A percentile compares a stretch with the other conserved stretches of the same genome.
Evolutionary conservation across 2,329 filamentous ascomycete genomes (phyloP).

Genomic region (Penicillium corylophilum): DNA sequence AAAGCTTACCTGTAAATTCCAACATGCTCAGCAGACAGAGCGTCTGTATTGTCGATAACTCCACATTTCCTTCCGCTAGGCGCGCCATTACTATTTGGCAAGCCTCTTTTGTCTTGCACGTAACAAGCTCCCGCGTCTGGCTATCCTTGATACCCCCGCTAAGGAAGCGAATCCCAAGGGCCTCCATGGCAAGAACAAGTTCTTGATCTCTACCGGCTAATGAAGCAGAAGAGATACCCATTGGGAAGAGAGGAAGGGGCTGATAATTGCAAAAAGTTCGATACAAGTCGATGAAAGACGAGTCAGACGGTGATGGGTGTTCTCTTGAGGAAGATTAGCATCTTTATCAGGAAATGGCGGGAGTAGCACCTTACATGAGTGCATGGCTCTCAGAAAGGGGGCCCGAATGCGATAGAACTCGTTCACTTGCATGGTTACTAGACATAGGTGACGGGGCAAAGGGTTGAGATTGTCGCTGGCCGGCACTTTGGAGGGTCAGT

Average conservation of each 20-base stretch:
- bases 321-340: not conserved
- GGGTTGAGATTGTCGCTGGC: not conserved
- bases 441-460: not conserved
- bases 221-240: constrained; percentile 13
- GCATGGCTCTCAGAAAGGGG: not conserved
- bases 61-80: constrained; percentile 28
- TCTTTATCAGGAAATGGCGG: not conserved
- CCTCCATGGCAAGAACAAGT: constrained; percentile 30
- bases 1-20: constrained; percentile 32
- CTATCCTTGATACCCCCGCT: constrained; percentile 10
- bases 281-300: constrained; percentile 24
- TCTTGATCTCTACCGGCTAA: constrained; percentile 24
- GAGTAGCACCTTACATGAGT: not conserved
- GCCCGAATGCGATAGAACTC: not conserved
- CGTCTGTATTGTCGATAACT: constrained; percentile 35
- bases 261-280: constrained; percentile 35
- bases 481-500: not conserved
- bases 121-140: constrained; percentile 11
- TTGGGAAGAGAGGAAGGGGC: constrained; percentile 32
- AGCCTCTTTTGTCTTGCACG: constrained; percentile 19
- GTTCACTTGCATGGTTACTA: not conserved
- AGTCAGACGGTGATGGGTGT: not conserved
- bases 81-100: constrained; percentile 27
- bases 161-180: constrained; percentile 28
- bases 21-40: constrained; percentile 33